Conservation (phyloP, 2,329 filamentous ascomycete species). For the Plenodomus biglobosus region DNA sequence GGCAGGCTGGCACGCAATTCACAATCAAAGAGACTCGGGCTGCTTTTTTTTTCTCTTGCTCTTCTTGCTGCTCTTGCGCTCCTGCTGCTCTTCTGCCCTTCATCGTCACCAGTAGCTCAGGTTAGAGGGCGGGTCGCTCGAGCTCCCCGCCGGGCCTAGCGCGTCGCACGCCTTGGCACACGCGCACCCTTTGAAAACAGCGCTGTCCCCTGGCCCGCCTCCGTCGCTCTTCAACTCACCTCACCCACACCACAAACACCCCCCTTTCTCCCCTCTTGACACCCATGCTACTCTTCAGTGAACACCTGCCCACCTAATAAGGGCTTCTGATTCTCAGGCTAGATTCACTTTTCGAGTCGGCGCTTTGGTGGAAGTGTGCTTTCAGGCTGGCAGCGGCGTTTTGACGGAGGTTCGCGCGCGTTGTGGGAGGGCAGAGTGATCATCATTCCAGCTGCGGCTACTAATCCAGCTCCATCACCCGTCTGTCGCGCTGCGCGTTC, state of each 20-base stretch:
- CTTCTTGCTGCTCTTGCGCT: too few relatives aligned
- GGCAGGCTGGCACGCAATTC: not conserved
- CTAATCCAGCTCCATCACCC: conserved; percentile 38
- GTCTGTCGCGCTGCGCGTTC: conserved; percentile 27
- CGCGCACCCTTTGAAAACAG: conserved; percentile 23
- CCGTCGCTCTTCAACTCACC: conserved; percentile 30
- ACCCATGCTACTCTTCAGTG: conserved; percentile 42
- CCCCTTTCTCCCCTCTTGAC: conserved; percentile 35
- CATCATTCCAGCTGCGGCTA: conserved; percentile 33
- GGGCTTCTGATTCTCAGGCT: conserved; percentile 43
- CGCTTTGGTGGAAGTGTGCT: conserved; percentile 37
- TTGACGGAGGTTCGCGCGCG: conserved; percentile 25
- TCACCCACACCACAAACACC: conserved; percentile 17
- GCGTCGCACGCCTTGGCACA: conserved; percentile 20
- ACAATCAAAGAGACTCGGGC: conserved; percentile 24
- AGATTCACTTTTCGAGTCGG: conserved; percentile 36
- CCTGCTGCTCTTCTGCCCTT: not conserved
- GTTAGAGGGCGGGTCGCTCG: conserved; percentile 12
- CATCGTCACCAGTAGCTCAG: conserved; percentile 1
- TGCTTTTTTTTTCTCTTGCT: not conserved
- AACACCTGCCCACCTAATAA: conserved; percentile 43
- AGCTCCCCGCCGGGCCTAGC: conserved; percentile 23
- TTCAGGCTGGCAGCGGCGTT: conserved; percentile 36
- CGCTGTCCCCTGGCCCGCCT: conserved; percentile 24
- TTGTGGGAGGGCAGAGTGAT: conserved; percentile 36